phyloP scores from a whole-genome alignment of 2,329 filamentous ascomycete genomes.

The Colletotrichum tamarilloi region DNA sequence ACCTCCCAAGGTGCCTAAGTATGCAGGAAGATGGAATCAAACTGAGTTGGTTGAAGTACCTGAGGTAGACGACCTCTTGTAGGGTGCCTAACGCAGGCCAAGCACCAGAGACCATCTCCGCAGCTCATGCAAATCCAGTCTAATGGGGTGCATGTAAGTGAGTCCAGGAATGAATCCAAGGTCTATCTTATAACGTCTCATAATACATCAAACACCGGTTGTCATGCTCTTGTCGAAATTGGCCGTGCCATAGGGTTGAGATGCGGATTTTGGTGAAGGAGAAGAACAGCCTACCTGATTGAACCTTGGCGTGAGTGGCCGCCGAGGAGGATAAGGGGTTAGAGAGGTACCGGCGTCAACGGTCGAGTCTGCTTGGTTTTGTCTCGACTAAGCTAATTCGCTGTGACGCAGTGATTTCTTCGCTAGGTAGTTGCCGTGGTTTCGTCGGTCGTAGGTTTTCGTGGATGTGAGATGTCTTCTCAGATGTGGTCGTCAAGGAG shows the following conservation, averaged over 20 bases:
- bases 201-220: neutral
- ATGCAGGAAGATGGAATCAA: neutral
- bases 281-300: slow-evolving; percentile 2
- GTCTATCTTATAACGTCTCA: neutral
- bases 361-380: neutral
- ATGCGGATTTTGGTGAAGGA: neutral
- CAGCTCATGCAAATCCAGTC: neutral
- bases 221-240: neutral
- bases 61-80: neutral
- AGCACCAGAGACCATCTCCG: neutral
- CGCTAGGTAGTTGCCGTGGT: neutral
- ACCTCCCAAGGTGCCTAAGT: neutral
- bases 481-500: slow-evolving; percentile 21
- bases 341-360: neutral
- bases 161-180: neutral
- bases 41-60: neutral
- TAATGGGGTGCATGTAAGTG: neutral
- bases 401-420: neutral
- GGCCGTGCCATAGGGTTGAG: neutral
- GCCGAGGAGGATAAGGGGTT: slow-evolving; percentile 13
- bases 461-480: slow-evolving; percentile 8
- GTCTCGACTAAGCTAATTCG: neutral
- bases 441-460: neutral
- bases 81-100: neutral
- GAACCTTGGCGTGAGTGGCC: slow-evolving; percentile 6